A percentile compares a stretch with the other conserved stretches of the same genome.
Conservation (phyloP, 2,329 filamentous ascomycete genomes). For the Pyricularia grisea region DNA sequence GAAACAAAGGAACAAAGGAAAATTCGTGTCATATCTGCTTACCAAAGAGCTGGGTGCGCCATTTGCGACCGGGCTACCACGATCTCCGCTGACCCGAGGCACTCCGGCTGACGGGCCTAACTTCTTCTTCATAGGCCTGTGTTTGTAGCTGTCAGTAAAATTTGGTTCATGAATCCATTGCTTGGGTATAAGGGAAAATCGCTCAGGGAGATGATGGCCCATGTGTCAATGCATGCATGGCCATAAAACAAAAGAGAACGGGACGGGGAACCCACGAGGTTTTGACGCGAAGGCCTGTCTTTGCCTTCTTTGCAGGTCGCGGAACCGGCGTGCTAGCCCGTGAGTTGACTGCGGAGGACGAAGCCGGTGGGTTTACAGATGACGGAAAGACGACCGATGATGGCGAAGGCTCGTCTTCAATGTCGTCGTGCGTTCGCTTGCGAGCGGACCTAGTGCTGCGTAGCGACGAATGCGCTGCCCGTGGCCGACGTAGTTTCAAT, state of each 20-base stretch:
- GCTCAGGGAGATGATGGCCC: too few species aligned
- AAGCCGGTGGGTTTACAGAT: constrained; percentile 22
- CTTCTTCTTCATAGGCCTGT: constrained; percentile 69
- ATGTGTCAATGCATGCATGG: background rate
- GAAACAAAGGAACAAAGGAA: constrained; percentile 3
- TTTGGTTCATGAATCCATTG: background rate
- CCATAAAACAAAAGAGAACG: constrained; percentile 3
- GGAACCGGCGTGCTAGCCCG: constrained; percentile 52
- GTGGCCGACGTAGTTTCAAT: constrained; percentile 2
- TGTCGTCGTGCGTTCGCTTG: constrained; percentile 46
- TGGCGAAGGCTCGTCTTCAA: constrained; percentile 44
- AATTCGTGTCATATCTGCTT: constrained; percentile 19
- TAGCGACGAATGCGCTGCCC: constrained; percentile 8
- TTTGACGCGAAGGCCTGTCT: constrained; percentile 56
- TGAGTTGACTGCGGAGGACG: constrained; percentile 37
- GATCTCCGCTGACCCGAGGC: constrained; percentile 54
- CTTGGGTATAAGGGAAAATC: background rate
- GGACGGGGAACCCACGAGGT: constrained; percentile 48
- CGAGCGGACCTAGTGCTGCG: constrained; percentile 34
- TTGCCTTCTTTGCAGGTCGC: constrained; percentile 48
- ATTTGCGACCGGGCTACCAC: constrained; percentile 51
- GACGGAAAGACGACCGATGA: constrained; percentile 35
- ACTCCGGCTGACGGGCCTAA: constrained; percentile 59
- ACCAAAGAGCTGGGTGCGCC: constrained; percentile 45
- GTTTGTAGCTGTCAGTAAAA: constrained; percentile 12